Conservation (phyloP, 2,329 filamentous ascomycete genomes). For the Chrysosporium keratinophilum region DNA sequence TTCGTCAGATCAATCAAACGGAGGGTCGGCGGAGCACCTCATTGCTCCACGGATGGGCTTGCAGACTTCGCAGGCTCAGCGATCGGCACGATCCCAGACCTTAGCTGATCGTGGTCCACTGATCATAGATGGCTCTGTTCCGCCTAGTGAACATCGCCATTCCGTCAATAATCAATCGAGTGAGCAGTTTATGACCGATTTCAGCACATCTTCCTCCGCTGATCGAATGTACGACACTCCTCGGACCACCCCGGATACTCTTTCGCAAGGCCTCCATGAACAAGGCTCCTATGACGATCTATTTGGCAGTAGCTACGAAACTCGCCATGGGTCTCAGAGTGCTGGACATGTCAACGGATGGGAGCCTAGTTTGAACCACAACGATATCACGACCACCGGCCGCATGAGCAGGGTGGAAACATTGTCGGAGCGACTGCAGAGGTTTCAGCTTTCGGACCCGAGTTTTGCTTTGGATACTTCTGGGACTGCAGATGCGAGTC, state of each 20-base stretch:
- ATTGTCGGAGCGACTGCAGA: constrained; percentile 31
- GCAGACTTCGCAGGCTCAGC: constrained; percentile 2
- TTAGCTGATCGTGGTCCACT: constrained; percentile 32
- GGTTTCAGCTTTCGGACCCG: constrained; percentile 29
- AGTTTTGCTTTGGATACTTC: constrained; percentile 23
- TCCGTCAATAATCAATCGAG: constrained; percentile 27
- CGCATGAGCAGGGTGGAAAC: constrained; percentile 25
- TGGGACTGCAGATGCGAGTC: constrained; percentile 18
- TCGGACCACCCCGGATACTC: constrained; percentile 30
- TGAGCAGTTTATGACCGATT: constrained; percentile 25
- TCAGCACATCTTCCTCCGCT: constrained; percentile 34
- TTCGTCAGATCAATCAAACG: constrained; percentile 14
- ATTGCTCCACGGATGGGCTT: constrained; percentile 15
- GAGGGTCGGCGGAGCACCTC: constrained; percentile 16
- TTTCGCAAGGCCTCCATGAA: constrained; percentile 33
- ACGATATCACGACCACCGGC: constrained; percentile 20
- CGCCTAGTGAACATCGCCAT: constrained; percentile 29
- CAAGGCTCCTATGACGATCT: constrained; percentile 27
- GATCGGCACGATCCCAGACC: constrained; percentile 7
- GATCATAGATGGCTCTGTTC: constrained; percentile 40
- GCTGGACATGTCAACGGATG: constrained; percentile 20
- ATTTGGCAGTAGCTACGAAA: constrained; percentile 21
- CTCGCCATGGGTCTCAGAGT: constrained; percentile 24
- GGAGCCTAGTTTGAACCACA: constrained; percentile 9
- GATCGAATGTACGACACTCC: constrained; percentile 30